Conservation (phyloP, 371 early-diverging fungal species). For the Synchytrium microbalum region DNA sequence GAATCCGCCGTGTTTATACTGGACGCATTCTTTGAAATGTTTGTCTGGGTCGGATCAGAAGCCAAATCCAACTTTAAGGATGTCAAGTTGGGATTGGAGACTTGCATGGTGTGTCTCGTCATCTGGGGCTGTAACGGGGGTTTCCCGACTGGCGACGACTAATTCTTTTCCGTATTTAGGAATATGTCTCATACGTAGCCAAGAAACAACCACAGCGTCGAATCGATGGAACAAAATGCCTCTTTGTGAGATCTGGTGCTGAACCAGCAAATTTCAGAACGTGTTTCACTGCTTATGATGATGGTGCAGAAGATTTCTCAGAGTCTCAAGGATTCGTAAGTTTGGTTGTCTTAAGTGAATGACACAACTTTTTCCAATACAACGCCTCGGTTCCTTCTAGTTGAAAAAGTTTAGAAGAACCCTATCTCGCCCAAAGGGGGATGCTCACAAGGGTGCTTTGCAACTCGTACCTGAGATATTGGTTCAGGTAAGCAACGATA, state of each 20-base stretch:
- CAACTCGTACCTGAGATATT: neutral
- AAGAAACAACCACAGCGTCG: slow-evolving; percentile 4
- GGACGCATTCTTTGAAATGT: slow-evolving; percentile 32
- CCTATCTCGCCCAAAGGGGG: too few relatives aligned
- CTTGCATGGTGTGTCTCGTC: slow-evolving; percentile 10
- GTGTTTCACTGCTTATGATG: slow-evolving; percentile 28
- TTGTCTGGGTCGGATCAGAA: slow-evolving; percentile 30
- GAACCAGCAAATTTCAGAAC: slow-evolving; percentile 24
- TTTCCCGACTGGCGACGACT: neutral
- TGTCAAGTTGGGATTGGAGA: slow-evolving; percentile 18
- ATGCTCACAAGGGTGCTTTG: too few relatives aligned
- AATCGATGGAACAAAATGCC: neutral
- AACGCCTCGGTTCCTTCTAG: slow-evolving; percentile 1
- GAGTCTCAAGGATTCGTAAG: slow-evolving; percentile 11
- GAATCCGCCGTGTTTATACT: slow-evolving; percentile 21
- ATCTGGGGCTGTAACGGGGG: neutral
- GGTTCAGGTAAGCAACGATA: neutral
- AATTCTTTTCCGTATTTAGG: neutral
- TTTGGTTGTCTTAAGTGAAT: slow-evolving; percentile 1
- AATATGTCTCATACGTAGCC: slow-evolving; percentile 18
- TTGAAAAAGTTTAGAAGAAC: slow-evolving; percentile 12
- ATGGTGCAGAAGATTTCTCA: slow-evolving; percentile 16
- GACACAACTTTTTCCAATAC: neutral
- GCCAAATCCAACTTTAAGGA: slow-evolving; percentile 15
- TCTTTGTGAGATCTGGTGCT: slow-evolving; percentile 13